Base-by-base conservation (phyloP, 345 rosid genomes). In the Excoecaria agallocha region DNA sequence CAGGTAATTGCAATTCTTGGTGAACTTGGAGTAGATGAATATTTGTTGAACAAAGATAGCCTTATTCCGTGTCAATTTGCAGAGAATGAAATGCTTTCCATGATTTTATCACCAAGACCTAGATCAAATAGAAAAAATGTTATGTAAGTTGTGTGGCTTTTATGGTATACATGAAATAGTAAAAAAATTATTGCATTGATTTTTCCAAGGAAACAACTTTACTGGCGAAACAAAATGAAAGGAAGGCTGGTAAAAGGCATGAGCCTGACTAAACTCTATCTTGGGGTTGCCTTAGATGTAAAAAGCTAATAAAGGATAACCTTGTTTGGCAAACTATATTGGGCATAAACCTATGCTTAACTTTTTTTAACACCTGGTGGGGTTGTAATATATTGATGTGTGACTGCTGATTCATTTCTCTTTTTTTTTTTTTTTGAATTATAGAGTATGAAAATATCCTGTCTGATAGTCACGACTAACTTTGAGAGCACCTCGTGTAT, bases 11-110 rank as follows among this genome's bases (percentile, higher is more conserved):
- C 9, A 41, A 3, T 48, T 13, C 38, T 22, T 38, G 38, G 73
- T 49, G 60, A 68, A 60, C 6, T 17, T 60, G n/a, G 50, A 60
- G 51, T 45, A 22, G 4, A 62, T 38, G 16, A 59, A 6, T 37
- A 16, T 13, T 43, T 50, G 19, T 30, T 25, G 64, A 68, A 48
- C 20, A 25, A 57, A 55, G 54, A 54, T 59, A 51, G 41, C 43
- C 67, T 78, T 30, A 59, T 55, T 79, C 64, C 70, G 74, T 84
- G 46, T 69, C 81, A 68, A 77, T 76, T 80, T 84, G 85, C 91
- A 92, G 99, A 85, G 97, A 85, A 91, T 95, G 96, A 95, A 89
- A 66, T 92, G 97, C 91, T 92, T 95, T 84, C 94, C 98, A 15
- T 95, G 88, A 91, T 77, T 41, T 66, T 24, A 25, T 50, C 72